Conservation (phyloP, 2,329 filamentous ascomycete genomes). For the Colletotrichum lini region DNA sequence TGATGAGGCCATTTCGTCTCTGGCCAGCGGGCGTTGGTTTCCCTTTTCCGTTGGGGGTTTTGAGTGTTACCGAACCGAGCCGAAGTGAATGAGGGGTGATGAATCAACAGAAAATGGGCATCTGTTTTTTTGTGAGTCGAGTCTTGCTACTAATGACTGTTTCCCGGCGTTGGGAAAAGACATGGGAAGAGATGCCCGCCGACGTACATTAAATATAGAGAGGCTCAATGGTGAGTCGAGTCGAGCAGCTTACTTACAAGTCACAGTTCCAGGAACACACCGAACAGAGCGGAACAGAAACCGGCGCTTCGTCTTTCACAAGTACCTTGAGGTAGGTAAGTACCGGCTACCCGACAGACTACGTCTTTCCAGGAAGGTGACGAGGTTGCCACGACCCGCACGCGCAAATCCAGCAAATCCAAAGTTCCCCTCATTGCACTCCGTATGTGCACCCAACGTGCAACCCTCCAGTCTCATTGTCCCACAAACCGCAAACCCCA, state of each 20-base stretch:
- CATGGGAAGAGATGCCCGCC: not conserved
- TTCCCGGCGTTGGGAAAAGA: not conserved
- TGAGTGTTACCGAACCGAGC: conserved; percentile 4
- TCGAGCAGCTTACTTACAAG: conserved; percentile 7
- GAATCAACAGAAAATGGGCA: not conserved
- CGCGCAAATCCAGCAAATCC: conserved; percentile 7
- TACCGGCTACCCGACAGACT: conserved; percentile 34
- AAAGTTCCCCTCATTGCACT: conserved; percentile 20
- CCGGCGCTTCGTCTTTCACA: conserved; percentile 12
- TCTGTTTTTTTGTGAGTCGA: conserved; percentile 14
- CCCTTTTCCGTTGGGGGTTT: not conserved
- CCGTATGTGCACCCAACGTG: conserved; percentile 4
- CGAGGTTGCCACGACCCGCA: conserved; percentile 38
- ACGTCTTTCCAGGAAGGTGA: conserved; percentile 42
- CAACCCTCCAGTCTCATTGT: conserved; percentile 8
- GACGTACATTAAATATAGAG: conserved; percentile 20
- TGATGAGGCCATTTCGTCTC: conserved; percentile 50
- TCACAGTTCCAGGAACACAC: not conserved
- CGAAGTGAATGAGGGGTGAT: not conserved
- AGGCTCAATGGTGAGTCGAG: conserved; percentile 27
- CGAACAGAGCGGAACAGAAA: not conserved
- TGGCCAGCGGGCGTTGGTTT: conserved; percentile 1
- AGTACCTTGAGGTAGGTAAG: conserved; percentile 1
- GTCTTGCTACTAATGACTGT: not conserved
- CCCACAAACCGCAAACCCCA: conserved; percentile 18